Base-by-base conservation (phyloP, 2,329 filamentous ascomycete species). In the Aureobasidium zeae region DNA sequence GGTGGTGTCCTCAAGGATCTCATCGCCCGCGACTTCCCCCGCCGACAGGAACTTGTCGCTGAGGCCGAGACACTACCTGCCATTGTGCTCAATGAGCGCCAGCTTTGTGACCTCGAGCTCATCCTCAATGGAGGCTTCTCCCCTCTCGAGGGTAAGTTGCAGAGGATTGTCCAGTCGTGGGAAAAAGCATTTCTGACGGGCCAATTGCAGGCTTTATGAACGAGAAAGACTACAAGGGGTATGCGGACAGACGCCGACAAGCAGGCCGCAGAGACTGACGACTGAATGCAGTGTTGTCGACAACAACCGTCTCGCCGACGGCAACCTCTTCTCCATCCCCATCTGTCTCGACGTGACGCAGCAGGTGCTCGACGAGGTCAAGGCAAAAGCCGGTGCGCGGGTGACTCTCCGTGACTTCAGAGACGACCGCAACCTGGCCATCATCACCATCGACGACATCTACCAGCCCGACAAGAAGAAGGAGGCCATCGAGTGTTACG, bases 41-140 rank as follows among this genome's bases (percentile, higher is more conserved):
- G 83, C 60, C 82, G 91, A 54, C 73, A 73, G 51, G 73, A 94
- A 71, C 83, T 98, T 51, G 70, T 72, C 45, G 77, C 76, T 34
- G 91, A 98, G 70, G 84, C 89, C 30, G 88, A 94, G 73, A 81
- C 63, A 22, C 79, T 96, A 33, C 86, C 87, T 26, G 84, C 89
- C 26, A 74, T 98, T 54, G 70, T 83, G 48, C 79, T 98, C 54
- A 83, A 77, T 39, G 91, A 98, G 75, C 81, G 91, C 59, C 91
- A 98, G 69, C 80, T 98, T 37, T 98, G 91, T 69, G 91, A 98
- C 74, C 76, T 98, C 54, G 91, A 98, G 70, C 70, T 98, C 67
- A 87, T 98, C 60, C 80, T 98, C 66, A 96, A 87, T 66, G 91
- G 91, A 63, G 91, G 91, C 53, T 98, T 98, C 73, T 95, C 88